Base-by-base conservation (phyloP, 306 rosid species). In the Lablab purpureus region DNA sequence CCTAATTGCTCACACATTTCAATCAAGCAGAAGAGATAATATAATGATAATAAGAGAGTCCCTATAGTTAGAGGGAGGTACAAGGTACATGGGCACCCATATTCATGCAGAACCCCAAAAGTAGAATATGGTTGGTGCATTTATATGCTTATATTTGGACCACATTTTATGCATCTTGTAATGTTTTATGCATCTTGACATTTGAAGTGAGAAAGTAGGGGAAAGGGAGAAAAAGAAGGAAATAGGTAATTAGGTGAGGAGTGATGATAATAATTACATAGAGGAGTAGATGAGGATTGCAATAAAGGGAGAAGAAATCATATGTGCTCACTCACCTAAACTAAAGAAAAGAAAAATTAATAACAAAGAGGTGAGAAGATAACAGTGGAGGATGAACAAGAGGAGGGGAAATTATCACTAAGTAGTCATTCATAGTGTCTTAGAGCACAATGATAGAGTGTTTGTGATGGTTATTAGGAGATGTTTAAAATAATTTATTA, bases 391-490 rank as follows among this genome's bases (percentile, higher is more conserved):
- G 9, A 75, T 73, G 83, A 83, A 58, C 49, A 78, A 60, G 56
- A 68, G 76, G 82, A 10, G 86, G 74, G 28, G 75, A 71, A 50
- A 73, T 80, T 87, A 55, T 55, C 30, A 55, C 30, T 55, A 55
- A 55, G 90, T 87, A 89, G 17, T 92, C 87, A 59, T 92, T 92
- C 84, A 92, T 93, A 36, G 81, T 85, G 78, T 84, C 91, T 37
- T 92, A 88, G n/a, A n/a, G n/a, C n/a, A n/a, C n/a, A n/a, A n/a
- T n/a, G n/a, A n/a, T n/a, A n/a, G n/a, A n/a, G n/a, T n/a, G n/a
- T n/a, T n/a, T n/a, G n/a, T n/a, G n/a, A n/a, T n/a, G n/a, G n/a
- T n/a, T n/a, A n/a, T n/a, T n/a, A n/a, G n/a, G n/a, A n/a, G n/a
- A n/a, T n/a, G n/a, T n/a, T n/a, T n/a, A n/a, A n/a, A n/a, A n/a